Percentiles rank a stretch among this genome's conserved stretches.
Conservation (phyloP, 371 early-diverging fungal genomes). For the Actinomortierella wolfii region DNA sequence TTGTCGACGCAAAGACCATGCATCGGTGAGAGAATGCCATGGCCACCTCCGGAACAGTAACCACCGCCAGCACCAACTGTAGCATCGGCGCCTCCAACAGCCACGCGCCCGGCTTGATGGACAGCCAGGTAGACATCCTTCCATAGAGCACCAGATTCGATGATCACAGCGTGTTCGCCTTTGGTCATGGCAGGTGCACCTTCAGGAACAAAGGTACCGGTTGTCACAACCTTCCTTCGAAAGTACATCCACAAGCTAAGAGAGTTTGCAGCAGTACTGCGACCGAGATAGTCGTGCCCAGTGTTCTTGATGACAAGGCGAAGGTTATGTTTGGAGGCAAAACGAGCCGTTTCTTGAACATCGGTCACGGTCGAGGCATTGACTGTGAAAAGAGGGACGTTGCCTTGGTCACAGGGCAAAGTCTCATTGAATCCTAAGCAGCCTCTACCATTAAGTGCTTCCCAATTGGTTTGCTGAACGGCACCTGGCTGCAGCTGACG, state of each 20-base stretch:
- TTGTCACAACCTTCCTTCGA: conserved; percentile 26
- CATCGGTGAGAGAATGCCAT: conserved; percentile 1
- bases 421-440: too few relatives aligned
- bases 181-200: too few relatives aligned
- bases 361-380: conserved; percentile 1
- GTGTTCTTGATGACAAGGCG: conserved; percentile 47
- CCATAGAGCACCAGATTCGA: too few relatives aligned
- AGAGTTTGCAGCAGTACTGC: conserved; percentile 37
- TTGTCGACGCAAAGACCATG: too few relatives aligned
- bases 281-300: conserved; percentile 47
- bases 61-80: neutral
- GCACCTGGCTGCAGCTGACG: too few relatives aligned
- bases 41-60: conserved; percentile 2
- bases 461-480: too few relatives aligned
- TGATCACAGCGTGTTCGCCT: too few relatives aligned
- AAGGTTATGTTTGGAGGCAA: conserved; percentile 38
- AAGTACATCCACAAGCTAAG: conserved; percentile 46
- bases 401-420: too few relatives aligned
- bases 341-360: conserved; percentile 20
- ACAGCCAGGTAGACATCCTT: too few relatives aligned
- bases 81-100: neutral
- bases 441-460: too few relatives aligned
- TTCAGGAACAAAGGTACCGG: conserved; percentile 17
- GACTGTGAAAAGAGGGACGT: too few relatives aligned
- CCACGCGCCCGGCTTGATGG: too few relatives aligned